Conservation (phyloP, 2,329 filamentous ascomycete species). For the Ophiocordyceps unilateralis region DNA sequence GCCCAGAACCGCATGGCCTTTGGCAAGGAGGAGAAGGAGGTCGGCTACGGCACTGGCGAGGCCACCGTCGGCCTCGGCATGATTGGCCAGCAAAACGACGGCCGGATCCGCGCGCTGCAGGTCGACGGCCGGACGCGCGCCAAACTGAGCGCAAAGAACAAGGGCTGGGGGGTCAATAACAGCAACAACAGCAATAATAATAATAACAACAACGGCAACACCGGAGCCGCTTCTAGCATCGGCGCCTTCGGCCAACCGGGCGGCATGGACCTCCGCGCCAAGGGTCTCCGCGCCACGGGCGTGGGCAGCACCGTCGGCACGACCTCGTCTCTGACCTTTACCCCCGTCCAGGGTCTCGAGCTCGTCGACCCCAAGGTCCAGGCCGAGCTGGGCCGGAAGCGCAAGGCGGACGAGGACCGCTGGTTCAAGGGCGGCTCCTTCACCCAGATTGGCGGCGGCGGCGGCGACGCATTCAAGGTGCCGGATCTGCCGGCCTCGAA, state of each 20-base stretch:
- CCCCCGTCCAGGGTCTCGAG: constrained; percentile 85
- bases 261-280: constrained; percentile 55
- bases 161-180: constrained; percentile 85
- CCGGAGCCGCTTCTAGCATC: constrained; percentile 60
- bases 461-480: constrained; percentile 61
- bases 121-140: constrained; percentile 87
- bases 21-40: constrained; percentile 85
- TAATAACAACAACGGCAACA: constrained; percentile 39
- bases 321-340: constrained; percentile 79
- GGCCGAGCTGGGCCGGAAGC: constrained; percentile 73
- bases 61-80: constrained; percentile 80
- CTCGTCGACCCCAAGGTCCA: constrained; percentile 86
- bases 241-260: constrained; percentile 56
- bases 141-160: constrained; percentile 86
- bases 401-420: constrained; percentile 83
- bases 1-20: constrained; percentile 94
- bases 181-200: no score
- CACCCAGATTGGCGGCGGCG: constrained; percentile 53
- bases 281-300: constrained; percentile 65
- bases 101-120: constrained; percentile 73
- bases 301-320: constrained; percentile 62
- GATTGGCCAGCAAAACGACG: constrained; percentile 79
- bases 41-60: constrained; percentile 77
- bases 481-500: constrained; percentile 59
- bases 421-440: constrained; percentile 98